Base-by-base conservation (phyloP, 257 asterid species). In the Vinca minor region DNA sequence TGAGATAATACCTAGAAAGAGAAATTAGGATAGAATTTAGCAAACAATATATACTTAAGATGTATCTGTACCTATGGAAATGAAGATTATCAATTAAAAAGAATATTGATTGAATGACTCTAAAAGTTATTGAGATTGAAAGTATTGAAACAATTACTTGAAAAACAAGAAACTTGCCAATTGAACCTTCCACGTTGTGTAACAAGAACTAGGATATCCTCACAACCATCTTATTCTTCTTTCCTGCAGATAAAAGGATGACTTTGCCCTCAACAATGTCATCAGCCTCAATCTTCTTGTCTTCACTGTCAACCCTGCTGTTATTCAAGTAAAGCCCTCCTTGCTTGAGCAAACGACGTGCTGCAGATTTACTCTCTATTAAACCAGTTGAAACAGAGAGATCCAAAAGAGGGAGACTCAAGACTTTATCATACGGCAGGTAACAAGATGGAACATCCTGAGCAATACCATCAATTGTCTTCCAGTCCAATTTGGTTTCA, bases 241-340 rank as follows among this genome's bases (percentile, higher is more conserved):
- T 91, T 74, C 98, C 98, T 0, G 96, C 94, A 18, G 98, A 86
- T 61, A 91, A 67, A 77, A 91, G 95, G 26, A 91, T 70, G 64
- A 88, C 80, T 64, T 79, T 88, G 9, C 93, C 92, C 64, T 83
- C 96, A 18, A 91, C 76, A 68, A 91, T 85, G 74, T 91, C 96
- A 71, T 68, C 78, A 25, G 73, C 71, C 77, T 91, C 96, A 62
- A 88, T 83, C 81, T 68, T 91, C 82, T 85, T 88, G 20, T 74
- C 86, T 74, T 91, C 98, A 28, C 82, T 79, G 53, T 91, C 95
- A 68, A 91, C 69, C 79, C 85, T 83, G 45, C 34, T 69, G 62
- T 85, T 88, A 66, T 91, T 91, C 81, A 91, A 79, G 73, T 91
- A 88, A 69, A 91, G 87, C 1, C 98, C 98, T 62, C 98, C 98